Conservation (phyloP, 1,284 basidiomycete genomes). For the Cutaneotrichosporon sp. region DNA sequence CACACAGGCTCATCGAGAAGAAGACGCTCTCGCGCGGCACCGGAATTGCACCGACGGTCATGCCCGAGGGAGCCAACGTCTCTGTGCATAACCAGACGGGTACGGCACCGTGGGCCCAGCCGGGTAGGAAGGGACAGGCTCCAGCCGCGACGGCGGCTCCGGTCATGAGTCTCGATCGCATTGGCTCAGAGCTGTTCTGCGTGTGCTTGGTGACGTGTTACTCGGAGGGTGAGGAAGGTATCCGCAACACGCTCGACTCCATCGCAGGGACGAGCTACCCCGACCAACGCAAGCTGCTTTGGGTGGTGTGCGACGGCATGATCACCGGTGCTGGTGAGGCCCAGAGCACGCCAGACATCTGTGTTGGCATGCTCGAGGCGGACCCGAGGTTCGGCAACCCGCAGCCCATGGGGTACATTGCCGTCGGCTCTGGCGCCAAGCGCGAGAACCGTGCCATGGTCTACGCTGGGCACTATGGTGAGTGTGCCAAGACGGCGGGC, state of each 20-base stretch:
- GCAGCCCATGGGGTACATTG: constrained; percentile 88
- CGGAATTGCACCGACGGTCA: constrained; percentile 86
- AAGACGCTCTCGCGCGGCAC: constrained; percentile 67
- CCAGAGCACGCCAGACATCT: constrained; percentile 91
- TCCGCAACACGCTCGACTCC: constrained; percentile 87
- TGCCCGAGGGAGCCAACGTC: constrained; percentile 91
- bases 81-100: constrained; percentile 83
- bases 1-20: constrained; percentile 70
- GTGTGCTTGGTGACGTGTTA: constrained; percentile 97
- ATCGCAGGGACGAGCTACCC: constrained; percentile 88
- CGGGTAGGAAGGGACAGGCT: constrained; percentile 1
- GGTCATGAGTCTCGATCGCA: constrained; percentile 77
- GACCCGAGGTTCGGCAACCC: constrained; percentile 96
- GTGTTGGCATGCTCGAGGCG: constrained; percentile 85
- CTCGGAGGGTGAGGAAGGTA: constrained; percentile 90
- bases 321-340: constrained; percentile 96
- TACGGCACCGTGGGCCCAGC: constrained; percentile 82
- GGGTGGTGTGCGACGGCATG: constrained; percentile 97
- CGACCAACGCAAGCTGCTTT: constrained; percentile 85
- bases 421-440: constrained; percentile 86
- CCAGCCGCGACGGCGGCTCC: constrained; percentile 57
- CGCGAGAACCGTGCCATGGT: constrained; percentile 94
- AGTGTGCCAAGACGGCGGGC: constrained; percentile 9
- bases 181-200: constrained; percentile 89
- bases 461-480: constrained; percentile 98